These are phyloP conservation scores for Blastobotrys petasosporus DNA, from an alignment of 1,139 yeast genomes.

Conservation along the genomic window DNA sequence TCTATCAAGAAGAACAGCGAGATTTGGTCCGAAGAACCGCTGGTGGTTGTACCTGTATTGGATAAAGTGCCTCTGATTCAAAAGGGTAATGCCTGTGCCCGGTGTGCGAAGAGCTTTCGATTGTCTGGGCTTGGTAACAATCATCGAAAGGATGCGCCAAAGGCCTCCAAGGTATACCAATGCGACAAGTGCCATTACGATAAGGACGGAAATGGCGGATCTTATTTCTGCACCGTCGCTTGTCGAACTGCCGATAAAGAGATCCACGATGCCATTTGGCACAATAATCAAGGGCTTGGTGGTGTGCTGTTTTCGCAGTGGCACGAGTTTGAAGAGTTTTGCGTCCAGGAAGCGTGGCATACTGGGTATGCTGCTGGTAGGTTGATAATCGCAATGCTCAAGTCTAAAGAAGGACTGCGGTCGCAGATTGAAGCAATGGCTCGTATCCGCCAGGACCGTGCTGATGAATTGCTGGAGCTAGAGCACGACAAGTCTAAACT, in stretches of 20 bases:
- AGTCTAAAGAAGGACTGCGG: constrained; percentile 34
- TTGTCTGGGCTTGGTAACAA: constrained; percentile 21
- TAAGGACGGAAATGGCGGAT: constrained; percentile 11
- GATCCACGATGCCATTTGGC: constrained; percentile 57
- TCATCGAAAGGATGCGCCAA: too few relatives aligned
- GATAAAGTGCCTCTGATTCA: constrained; percentile 59
- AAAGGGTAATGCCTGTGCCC: constrained; percentile 68
- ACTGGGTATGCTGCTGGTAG: constrained; percentile 63
- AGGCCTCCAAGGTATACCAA: constrained; percentile 11
- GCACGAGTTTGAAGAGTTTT: constrained; percentile 52
- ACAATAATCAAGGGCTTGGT: constrained; percentile 33
- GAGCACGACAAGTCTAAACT: constrained; percentile 38
- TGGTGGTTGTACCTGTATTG: constrained; percentile 65
- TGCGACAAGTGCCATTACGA: too few relatives aligned
- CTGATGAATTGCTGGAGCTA: constrained; percentile 28
- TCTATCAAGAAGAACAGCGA: constrained; percentile 42
- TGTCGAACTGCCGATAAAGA: constrained; percentile 41
- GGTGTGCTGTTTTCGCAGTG: constrained; percentile 46
- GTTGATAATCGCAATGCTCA: constrained; percentile 46
- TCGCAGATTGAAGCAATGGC: constrained; percentile 54
- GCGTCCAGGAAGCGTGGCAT: constrained; percentile 60
- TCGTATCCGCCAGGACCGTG: constrained; percentile 59
- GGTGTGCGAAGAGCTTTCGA: constrained; percentile 64
- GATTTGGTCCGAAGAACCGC: constrained; percentile 58
- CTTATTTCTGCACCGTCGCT: constrained; percentile 23